Conservation (phyloP, 2,329 filamentous ascomycete species). For the Leptographium lundbergii region DNA sequence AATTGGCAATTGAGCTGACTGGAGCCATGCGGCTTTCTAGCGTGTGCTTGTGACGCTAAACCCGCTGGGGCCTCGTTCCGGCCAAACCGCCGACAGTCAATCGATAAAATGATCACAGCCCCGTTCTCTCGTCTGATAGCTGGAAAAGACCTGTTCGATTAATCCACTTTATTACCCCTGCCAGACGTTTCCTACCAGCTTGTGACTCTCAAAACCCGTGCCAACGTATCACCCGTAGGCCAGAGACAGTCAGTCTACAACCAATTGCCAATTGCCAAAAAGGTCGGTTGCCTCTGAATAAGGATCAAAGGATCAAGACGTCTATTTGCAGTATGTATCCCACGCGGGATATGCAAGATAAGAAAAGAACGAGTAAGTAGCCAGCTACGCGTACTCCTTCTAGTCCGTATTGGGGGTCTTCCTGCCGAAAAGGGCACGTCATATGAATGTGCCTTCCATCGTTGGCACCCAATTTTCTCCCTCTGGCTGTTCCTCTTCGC, state of each 20-base stretch:
- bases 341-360: background rate
- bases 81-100: background rate
- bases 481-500: background rate
- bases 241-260: too few relatives aligned
- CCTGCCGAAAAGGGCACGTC: background rate
- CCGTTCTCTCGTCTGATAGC: background rate
- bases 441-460: background rate
- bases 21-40: background rate
- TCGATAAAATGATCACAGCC: background rate
- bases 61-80: background rate
- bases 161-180: background rate
- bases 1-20: background rate
- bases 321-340: background rate
- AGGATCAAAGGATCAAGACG: background rate
- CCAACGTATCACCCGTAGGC: too few relatives aligned
- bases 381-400: background rate
- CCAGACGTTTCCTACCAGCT: background rate
- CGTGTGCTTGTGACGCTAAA: background rate
- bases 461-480: background rate
- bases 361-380: background rate
- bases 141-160: too few relatives aligned
- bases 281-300: too few relatives aligned
- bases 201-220: too few relatives aligned
- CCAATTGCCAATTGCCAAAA: too few relatives aligned
- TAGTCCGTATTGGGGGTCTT: background rate